Evolutionary conservation across 2,329 filamentous ascomycete species (phyloP).

Genomic region (Alternaria panax): DNA sequence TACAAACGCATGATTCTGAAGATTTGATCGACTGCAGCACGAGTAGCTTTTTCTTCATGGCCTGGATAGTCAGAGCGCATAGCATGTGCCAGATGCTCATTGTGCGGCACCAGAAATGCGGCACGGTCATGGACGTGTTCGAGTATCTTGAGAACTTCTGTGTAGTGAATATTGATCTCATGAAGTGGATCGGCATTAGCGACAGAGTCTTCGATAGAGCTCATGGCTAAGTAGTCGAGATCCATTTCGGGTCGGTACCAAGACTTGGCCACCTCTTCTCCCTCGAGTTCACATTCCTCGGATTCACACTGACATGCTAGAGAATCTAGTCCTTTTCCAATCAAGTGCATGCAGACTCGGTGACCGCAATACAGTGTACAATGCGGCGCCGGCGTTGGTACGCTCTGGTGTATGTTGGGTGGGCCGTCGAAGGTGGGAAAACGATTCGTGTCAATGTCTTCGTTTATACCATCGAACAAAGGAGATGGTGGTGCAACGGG

Average conservation of each 20-base stretch:
- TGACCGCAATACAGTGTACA: conserved; percentile 1
- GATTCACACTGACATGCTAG: neutral
- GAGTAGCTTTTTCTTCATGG: neutral
- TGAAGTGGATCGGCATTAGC: neutral
- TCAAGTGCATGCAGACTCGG: neutral
- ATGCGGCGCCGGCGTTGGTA: neutral
- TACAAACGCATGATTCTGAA: conserved; percentile 8
- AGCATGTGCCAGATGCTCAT: neutral
- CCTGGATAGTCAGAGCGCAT: too few relatives aligned
- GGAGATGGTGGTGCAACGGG: conserved; percentile 11
- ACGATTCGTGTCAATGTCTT: conserved; percentile 6
- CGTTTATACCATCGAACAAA: conserved; percentile 3
- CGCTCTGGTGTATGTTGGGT: neutral
- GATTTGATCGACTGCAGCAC: neutral
- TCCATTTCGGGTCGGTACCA: neutral
- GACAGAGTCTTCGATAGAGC: neutral
- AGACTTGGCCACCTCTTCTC: neutral
- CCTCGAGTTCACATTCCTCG: neutral
- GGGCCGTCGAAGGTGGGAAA: conserved; percentile 8
- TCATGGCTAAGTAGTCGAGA: neutral
- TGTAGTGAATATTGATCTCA: neutral
- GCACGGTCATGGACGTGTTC: neutral
- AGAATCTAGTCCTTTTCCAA: too few relatives aligned
- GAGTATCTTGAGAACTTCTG: neutral
- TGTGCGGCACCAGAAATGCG: neutral